phyloP scores from a whole-genome alignment of 805 yeast species.

The Barnettozyma botsteinii region DNA sequence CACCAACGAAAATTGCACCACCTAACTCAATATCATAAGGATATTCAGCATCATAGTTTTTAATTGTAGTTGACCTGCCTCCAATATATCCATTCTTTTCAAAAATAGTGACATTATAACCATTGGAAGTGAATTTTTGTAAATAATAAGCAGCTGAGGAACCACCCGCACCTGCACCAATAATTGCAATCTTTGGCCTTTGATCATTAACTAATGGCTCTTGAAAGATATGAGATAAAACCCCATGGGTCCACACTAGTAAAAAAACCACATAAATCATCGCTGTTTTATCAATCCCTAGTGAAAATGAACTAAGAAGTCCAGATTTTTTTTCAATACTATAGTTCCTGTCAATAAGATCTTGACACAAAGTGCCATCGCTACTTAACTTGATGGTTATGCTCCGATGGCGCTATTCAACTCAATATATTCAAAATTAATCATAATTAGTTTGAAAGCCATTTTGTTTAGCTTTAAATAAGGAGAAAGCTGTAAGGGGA shows the following conservation, averaged over 20 bases:
- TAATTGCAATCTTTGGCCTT: slow-evolving; percentile 30
- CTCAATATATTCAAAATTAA: too few relatives aligned
- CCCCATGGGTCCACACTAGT: neutral
- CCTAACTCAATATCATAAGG: slow-evolving; percentile 36
- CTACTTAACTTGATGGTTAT: too few relatives aligned
- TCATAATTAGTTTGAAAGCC: too few relatives aligned
- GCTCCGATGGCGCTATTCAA: too few relatives aligned
- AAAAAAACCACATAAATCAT: neutral
- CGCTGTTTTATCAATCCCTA: neutral
- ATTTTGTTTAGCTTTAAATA: too few relatives aligned
- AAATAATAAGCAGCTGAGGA: slow-evolving; percentile 41
- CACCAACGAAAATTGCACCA: slow-evolving; percentile 38
- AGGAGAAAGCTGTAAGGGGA: too few relatives aligned
- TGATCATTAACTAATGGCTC: neutral
- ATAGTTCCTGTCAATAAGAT: too few relatives aligned
- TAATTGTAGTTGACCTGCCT: slow-evolving; percentile 39
- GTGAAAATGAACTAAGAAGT: too few relatives aligned
- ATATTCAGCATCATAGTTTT: slow-evolving; percentile 19
- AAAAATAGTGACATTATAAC: slow-evolving; percentile 36
- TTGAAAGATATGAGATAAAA: neutral
- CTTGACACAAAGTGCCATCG: too few relatives aligned
- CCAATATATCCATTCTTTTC: slow-evolving; percentile 38
- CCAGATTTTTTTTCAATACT: too few relatives aligned
- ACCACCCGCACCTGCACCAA: slow-evolving; percentile 52
- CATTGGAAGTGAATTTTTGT: slow-evolving; percentile 30